Evolutionary conservation across 1,284 basidiomycete species (phyloP), one percentile per base, ranked within the genome.

Genomic region (Tilletiopsis washingtonensis): DNA sequence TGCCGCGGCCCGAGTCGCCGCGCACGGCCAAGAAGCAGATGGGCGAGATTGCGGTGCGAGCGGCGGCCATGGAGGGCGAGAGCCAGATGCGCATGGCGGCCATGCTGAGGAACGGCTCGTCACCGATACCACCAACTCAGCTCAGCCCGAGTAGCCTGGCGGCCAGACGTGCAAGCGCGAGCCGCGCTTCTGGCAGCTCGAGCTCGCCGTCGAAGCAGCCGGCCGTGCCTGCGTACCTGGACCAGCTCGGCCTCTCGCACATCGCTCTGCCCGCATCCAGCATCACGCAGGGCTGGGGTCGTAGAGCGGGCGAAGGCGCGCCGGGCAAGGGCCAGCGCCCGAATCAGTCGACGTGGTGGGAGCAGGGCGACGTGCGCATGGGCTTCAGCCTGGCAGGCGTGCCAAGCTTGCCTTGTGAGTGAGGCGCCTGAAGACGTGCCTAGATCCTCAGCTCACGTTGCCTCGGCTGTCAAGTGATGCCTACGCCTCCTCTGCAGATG

Each of bases 401-500:
- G 4, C 65, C 65, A 5, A 67, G 64, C 50, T 58, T 64, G 59
- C 62, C 62, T 2, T 34, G 48, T 49, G 32, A 49, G 47, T 49
- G 20, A 21, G 21, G n/a, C 6, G 24, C 12, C n/a, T 29, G 42
- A 32, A 42, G 21, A 42, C 21, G 12, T 3, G n/a, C n/a, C 21
- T 29, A 6, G 27, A 29, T 29, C 27, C 17, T 15, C 6, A 37
- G 11, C 34, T 37, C 34, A 15, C n/a, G 11, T 1, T 39, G 4
- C 39, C 12, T 17, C 25, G 2, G 26, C 19, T n/a, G 21, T 23
- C 19, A 17, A 17, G 40, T 66, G 24, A 68, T 63, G 59, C 61
- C 65, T 25, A 58, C 58, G 5, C 59, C 65, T 7, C 59, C 65
- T 15, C 45, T 64, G 21, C 57, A 63, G 42, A 64, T 66, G 65